Evolutionary conservation across 768 basidiomycete species (phyloP).

Genomic region (Tylopilus plumbeoviolaceoides): DNA sequence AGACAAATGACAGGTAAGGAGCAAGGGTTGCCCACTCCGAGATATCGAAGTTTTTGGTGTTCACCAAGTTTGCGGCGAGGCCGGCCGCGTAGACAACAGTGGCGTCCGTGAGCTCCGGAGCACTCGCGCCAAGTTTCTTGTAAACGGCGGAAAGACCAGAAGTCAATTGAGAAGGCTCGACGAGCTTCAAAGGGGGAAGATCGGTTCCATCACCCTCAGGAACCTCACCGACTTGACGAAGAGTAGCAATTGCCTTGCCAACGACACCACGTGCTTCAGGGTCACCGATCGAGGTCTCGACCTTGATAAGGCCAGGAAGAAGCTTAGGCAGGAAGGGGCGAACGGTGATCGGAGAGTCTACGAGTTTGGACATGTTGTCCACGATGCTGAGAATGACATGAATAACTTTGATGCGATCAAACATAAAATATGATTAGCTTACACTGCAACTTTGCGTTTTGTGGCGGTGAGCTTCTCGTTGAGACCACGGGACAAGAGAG

Average conservation of each 20-base stretch:
- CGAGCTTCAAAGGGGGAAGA: conserved; percentile 78
- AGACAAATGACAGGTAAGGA: conserved; percentile 67
- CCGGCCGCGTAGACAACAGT: conserved; percentile 65
- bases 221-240: conserved; percentile 92
- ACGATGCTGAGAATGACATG: conserved; percentile 57
- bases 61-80: conserved; percentile 84
- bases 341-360: conserved; percentile 91
- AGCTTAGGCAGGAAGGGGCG: conserved; percentile 96
- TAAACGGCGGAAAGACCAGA: conserved; percentile 70
- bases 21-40: conserved; percentile 82
- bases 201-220: conserved; percentile 85
- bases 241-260: conserved; percentile 87
- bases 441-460: conserved; percentile 98
- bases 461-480: conserved; percentile 92
- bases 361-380: conserved; percentile 98
- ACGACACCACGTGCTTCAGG: conserved; percentile 96
- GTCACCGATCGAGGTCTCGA: conserved; percentile 91
- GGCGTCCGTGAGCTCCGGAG: conserved; percentile 55
- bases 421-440: conserved; percentile 31
- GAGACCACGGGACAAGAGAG: conserved; percentile 90
- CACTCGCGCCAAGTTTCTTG: conserved; percentile 72
- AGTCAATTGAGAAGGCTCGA: conserved; percentile 64
- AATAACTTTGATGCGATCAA: conserved; percentile 16
- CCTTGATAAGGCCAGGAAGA: conserved; percentile 93
- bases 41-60: conserved; percentile 88